Conservation (phyloP, 78 protist species). For the Polysphondylium violaceum region DNA sequence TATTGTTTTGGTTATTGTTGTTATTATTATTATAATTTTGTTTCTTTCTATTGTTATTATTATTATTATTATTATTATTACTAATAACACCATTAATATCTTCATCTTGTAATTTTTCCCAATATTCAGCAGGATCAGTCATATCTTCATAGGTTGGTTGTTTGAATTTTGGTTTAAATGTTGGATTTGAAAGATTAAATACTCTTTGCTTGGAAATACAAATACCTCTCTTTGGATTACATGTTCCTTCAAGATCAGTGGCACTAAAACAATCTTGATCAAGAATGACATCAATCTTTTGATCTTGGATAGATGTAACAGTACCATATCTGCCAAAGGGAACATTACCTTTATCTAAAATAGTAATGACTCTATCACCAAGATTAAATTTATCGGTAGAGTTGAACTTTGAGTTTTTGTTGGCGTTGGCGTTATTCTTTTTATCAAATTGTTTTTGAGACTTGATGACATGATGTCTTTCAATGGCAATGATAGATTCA, state of each 20-base stretch:
- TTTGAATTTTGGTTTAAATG: not conserved
- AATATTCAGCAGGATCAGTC: slow-evolving; percentile 43
- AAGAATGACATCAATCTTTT: slow-evolving; percentile 52
- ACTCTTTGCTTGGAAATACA: slow-evolving; percentile 49
- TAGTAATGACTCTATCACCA: slow-evolving; percentile 63
- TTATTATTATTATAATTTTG: slow-evolving; percentile 2
- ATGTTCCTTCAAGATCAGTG: slow-evolving; percentile 29
- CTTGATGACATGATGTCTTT: slow-evolving; percentile 36
- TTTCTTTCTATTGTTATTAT: not conserved
- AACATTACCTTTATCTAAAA: slow-evolving; percentile 58
- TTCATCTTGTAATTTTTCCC: slow-evolving; percentile 28
- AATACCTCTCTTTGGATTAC: slow-evolving; percentile 58
- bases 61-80: not conserved
- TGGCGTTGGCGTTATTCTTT: not conserved
- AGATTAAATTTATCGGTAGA: slow-evolving; percentile 18
- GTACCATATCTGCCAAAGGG: slow-evolving; percentile 74
- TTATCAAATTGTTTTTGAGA: not conserved
- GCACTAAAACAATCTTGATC: slow-evolving; percentile 57
- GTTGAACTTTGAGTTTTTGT: not conserved
- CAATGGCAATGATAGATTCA: slow-evolving; percentile 38
- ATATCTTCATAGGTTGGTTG: not conserved
- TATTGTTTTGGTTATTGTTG: slow-evolving; percentile 23
- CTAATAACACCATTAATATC: not conserved
- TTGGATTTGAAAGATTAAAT: slow-evolving; percentile 46
- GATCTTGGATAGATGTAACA: slow-evolving; percentile 35